These are phyloP conservation scores for Ceratopteris richardii DNA, from an alignment of 75 land plant species.

Conservation along the genomic window DNA sequence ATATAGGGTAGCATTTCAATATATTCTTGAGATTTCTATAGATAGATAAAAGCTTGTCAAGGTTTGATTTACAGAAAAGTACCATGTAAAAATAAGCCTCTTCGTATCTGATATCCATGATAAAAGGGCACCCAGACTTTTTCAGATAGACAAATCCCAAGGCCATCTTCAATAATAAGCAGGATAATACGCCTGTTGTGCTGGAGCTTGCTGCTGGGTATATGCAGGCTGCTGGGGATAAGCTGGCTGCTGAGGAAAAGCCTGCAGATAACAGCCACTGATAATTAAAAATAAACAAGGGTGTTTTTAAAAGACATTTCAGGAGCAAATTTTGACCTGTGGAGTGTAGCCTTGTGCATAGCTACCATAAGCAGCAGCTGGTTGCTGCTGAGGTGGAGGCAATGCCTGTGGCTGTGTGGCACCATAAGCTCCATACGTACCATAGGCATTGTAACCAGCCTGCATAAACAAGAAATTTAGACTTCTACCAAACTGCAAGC, in stretches of 20 bases:
- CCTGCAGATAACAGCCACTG: conserved; percentile 12
- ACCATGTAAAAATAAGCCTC: too few species aligned
- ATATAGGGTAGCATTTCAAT: too few species aligned
- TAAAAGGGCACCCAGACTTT: too few species aligned
- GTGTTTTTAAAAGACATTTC: background rate
- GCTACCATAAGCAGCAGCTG: conserved; percentile 18
- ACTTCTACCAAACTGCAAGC: background rate
- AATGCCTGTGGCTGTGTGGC: conserved; percentile 47
- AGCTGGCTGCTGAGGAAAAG: conserved; percentile 30
- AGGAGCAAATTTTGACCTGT: background rate
- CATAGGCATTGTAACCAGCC: conserved; percentile 46
- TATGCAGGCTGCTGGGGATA: conserved; percentile 44
- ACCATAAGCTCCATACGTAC: conserved; percentile 49
- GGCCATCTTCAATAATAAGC: conserved; percentile 24
- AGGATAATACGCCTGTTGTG: conserved; percentile 36
- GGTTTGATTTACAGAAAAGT: too few species aligned
- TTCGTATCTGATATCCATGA: too few species aligned
- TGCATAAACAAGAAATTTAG: conserved; percentile 13
- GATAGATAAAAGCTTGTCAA: too few species aligned
- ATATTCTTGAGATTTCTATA: too few species aligned
- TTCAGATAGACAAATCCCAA: too few species aligned
- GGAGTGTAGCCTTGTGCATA: background rate
- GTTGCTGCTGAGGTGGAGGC: conserved; percentile 44
- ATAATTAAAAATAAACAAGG: background rate
- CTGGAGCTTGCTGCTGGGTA: conserved; percentile 32